Evolutionary conservation across 441 rosid species (phyloP), one percentile per base, ranked within the genome.

Genomic region (Populus hybrid): DNA sequence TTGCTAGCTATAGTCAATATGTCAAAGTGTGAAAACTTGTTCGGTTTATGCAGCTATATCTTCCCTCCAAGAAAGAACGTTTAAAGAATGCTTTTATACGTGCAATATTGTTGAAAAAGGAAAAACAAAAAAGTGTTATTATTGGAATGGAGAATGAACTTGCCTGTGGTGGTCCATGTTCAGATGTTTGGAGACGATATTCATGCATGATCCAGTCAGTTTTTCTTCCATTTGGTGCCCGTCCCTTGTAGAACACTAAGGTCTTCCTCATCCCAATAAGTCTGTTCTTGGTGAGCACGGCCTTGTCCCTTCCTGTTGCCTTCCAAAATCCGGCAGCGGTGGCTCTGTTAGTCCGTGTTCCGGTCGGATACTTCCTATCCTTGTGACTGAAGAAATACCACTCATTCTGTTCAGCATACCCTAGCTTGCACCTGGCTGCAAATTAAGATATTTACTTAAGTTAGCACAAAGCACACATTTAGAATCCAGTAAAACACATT

Each of bases 371-470:
- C 79, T 94, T 94, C 83, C 94, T 86, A 83, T 95, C 98, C 77
- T 92, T 93, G 85, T 93, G 94, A 82, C 95, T 95, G 90, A 92
- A 95, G 83, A 95, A 95, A 87, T 95, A 95, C 97, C 98, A 95
- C 75, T 95, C 98, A 38, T 61, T 92, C 81, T 93, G 99, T 72
- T 91, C 93, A 65, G 88, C 90, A 50, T 92, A 87, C 67, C 97
- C 97, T 77, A 90, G 77, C 74, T 91, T 90, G 86, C 98, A 91
- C 67, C 87, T 92, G 0, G 83, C 99, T 93, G 90, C 77, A 80
- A 72, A 68, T 28, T 66, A 79, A 10, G 76, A 28, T 59, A 8
- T 70, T 26, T 50, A 2, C 3, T 2, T 30, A 1, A n/a, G 24
- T 53, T 26, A 30, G 46, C 40, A 46, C 21, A 26, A 42, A 26